A percentile compares a stretch with the other conserved stretches of the same genome.
Conservation (phyloP, 805 yeast genomes). For the Diddensiella transvaalensis region DNA sequence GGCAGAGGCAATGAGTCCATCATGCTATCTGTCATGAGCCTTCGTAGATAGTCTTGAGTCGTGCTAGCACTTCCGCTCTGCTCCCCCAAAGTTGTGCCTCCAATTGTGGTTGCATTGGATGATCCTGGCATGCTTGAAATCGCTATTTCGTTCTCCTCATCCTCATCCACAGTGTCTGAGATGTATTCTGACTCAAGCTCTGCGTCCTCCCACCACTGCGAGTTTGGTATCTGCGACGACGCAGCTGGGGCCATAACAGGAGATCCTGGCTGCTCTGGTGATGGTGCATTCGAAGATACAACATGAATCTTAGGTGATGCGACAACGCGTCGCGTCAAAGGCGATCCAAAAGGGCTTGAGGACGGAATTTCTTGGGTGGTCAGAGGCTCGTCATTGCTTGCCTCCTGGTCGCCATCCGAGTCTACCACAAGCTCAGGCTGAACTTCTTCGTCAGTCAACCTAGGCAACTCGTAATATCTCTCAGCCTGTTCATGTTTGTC, state of each 20-base stretch:
- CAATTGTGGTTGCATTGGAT: neutral
- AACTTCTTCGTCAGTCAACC: neutral
- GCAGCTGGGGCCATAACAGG: neutral
- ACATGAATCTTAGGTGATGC: slow-evolving; percentile 1
- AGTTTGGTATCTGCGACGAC: slow-evolving; percentile 10
- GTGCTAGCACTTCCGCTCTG: slow-evolving; percentile 1
- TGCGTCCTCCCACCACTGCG: slow-evolving; percentile 23
- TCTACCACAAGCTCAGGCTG: neutral
- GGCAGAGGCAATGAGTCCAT: slow-evolving; percentile 31
- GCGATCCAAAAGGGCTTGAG: slow-evolving; percentile 28
- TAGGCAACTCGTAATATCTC: neutral
- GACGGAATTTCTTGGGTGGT: slow-evolving; percentile 24
- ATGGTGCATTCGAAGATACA: slow-evolving; percentile 4
- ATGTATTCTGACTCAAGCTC: neutral
- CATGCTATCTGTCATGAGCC: slow-evolving; percentile 29
- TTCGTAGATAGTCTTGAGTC: slow-evolving; percentile 13
- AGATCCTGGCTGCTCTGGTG: too few species aligned
- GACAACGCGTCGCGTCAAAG: slow-evolving; percentile 15
- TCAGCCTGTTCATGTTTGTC: too few species aligned
- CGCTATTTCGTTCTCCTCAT: neutral
- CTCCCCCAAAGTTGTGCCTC: neutral
- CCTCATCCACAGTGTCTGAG: slow-evolving; percentile 1
- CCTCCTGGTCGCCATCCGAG: neutral
- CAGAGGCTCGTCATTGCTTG: too few species aligned
- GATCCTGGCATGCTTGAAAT: neutral